Evolutionary conservation across 169 alveolate species (phyloP).

Genomic region (Eimeria acervulina): DNA sequence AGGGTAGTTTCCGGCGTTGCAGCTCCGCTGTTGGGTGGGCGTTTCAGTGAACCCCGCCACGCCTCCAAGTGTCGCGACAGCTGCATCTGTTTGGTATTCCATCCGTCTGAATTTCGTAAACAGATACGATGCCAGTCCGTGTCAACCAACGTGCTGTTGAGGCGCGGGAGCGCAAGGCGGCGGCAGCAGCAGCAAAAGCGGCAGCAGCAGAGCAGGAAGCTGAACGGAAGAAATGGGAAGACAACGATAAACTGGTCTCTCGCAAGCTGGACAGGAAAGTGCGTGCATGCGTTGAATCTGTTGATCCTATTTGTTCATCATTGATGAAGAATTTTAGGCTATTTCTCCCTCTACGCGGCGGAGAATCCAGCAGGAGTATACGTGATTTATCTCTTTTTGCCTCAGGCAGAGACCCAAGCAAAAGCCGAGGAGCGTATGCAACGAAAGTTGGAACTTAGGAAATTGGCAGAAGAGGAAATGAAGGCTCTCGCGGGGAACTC

Average conservation of each 20-base stretch:
- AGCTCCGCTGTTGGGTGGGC: not conserved
- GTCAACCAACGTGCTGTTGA: slow-evolving; percentile 77
- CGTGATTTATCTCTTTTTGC: not conserved
- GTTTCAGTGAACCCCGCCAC: not conserved
- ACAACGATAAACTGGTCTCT: slow-evolving; percentile 64
- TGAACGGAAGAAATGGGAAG: slow-evolving; percentile 74
- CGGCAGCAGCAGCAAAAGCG: slow-evolving; percentile 80
- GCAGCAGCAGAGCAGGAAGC: slow-evolving; percentile 72
- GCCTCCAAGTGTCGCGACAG: not conserved
- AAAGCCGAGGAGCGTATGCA: slow-evolving; percentile 68
- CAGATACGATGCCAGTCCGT: slow-evolving; percentile 50
- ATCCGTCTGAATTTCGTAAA: not conserved
- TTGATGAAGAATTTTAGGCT: not conserved
- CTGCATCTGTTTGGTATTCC: not conserved
- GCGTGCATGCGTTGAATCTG: not conserved
- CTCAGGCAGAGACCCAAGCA: slow-evolving; percentile 45
- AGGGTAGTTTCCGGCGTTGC: not conserved
- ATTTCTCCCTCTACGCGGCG: not conserved
- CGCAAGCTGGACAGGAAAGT: slow-evolving; percentile 78
- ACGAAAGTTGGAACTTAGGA: slow-evolving; percentile 61
- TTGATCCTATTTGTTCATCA: not conserved
- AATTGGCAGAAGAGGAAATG: slow-evolving; percentile 68
- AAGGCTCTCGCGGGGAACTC: slow-evolving; percentile 61
- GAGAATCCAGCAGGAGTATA: not conserved
- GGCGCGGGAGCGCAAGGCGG: slow-evolving; percentile 82